Evolutionary conservation across 108 stramenopile genomes (phyloP), one percentile per base, ranked within the genome.

Genomic region (Stephanodiscus triporus): DNA sequence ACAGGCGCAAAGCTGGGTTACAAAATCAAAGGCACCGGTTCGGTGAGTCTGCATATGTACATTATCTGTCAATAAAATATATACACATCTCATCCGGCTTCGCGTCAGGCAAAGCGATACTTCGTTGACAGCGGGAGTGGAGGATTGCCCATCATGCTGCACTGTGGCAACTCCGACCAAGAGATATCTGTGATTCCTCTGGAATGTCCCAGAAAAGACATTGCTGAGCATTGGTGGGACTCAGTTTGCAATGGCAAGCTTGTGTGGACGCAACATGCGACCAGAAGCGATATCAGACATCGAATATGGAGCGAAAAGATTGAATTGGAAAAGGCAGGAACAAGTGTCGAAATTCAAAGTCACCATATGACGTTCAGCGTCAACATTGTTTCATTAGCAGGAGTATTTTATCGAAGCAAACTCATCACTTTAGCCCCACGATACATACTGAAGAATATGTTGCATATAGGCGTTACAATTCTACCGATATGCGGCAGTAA

Each of bases 361-460:
- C 42, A 73, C 27, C 14, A 57, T 9, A 73, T 66, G 20, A 32
- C 63, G n/a, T 67, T 78, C 30, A 24, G 38, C 13, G 70, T 55
- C 19, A n/a, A 29, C 24, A 57, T 78, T 19, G 72, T 66, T 42
- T 73, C 77, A 2, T 26, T 78, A 36, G 72, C 77, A 17, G 77
- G 77, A 45, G 54, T 54, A 13, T 78, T 78, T 42, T 55, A 73
- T 23, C 42, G 77, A 23, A 73, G 58, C 30, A 78, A 73, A 34
- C 20, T 65, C 4, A 73, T 78, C 4, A 66, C 66, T n/a, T 6
- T 78, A 1, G 29, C 56, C 22, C 77, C 77, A 27, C 50, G 77
- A 22, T 78, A 67, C 64, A 78, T 78, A 29, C 26, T 78, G n/a
- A 78, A 78, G 34, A 78, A 78, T 63, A 40, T 58, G 55, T 19